Percentiles rank a stretch among this genome's conserved stretches.
phyloP scores from a whole-genome alignment of 140 eudicot genomes.

The Oenanthe javanica region DNA sequence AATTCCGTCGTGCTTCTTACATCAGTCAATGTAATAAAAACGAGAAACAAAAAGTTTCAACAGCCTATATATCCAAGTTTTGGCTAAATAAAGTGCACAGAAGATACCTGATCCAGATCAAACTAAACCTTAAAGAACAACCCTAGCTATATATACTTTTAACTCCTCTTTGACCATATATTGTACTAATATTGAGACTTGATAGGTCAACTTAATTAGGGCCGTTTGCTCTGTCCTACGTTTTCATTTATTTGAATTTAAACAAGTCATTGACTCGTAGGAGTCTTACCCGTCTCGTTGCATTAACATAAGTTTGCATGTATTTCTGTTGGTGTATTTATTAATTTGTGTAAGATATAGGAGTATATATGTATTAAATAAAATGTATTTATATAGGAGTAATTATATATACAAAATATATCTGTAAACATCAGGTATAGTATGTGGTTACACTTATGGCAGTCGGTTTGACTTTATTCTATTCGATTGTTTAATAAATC shows the following conservation, averaged over 20 bases:
- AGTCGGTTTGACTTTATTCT: slow-evolving; percentile 3
- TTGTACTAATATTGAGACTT: no score
- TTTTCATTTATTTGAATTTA: no score
- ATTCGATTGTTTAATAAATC: not conserved
- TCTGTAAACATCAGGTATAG: not conserved
- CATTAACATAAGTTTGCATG: not conserved
- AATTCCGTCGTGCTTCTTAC: no score
- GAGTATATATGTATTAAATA: no score
- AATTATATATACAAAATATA: not conserved
- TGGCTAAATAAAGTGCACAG: not conserved
- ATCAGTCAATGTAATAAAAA: no score
- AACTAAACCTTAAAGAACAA: not conserved
- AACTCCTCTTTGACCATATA: not conserved
- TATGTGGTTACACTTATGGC: not conserved
- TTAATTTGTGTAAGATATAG: not conserved
- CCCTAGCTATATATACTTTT: not conserved
- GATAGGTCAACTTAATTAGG: not conserved
- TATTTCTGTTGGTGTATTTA: not conserved
- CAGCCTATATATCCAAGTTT: no score
- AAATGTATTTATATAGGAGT: no score
- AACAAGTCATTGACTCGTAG: not conserved
- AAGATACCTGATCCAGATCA: not conserved
- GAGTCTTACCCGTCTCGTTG: not conserved
- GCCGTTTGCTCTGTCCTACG: not conserved
- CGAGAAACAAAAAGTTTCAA: no score